Base-by-base conservation (phyloP, 176 grass and related monocot genomes). In the Oryza coarctata region DNA sequence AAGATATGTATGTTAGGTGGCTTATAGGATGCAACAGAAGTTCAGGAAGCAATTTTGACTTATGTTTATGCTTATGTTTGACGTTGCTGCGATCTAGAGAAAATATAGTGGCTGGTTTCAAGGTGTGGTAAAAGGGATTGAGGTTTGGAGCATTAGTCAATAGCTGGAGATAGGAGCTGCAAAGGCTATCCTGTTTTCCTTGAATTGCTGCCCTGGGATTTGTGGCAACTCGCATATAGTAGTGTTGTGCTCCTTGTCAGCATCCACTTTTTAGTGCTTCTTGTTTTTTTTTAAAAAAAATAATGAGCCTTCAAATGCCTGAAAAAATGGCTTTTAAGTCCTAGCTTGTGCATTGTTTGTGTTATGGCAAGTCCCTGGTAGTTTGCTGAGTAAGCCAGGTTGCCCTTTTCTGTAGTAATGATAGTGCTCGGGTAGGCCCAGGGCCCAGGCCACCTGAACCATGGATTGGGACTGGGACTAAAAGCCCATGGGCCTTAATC, bases 281-380 rank as follows among this genome's bases (percentile, higher is more conserved):
- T 41, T 50, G 68, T 33, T 63, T 73, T 67, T 36, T 9, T 70
- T 75, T 76, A 34, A 23, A 47, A 73, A 69, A 73, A 23, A 47
- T 78, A 69, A 73, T 73, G 45, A 87, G 45, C 67, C 25, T 78
- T 34, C 27, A 55, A 47, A 5, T 18, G 47, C 17, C 1, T 50
- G 4, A 65, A 33, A n/a, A 45, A 61, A 73, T 49, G 60, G 35
- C 66, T 23, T 79, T 35, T n/a, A 58, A 41, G 20, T 61, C 29
- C 29, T 69, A 44, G 1, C 26, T 44, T 71, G 11, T 20, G 12
- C 14, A 67, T 40, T 33, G 20, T 76, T 22, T 20, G 61, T 83
- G 45, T 22, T 28, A 65, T 74, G 41, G 23, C 65, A 33, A 80
- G 10, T 40, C 65, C 32, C 61, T 34, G 58, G 20, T 33, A 73